phyloP scores from a whole-genome alignment of 345 rosid species.

The Lagerstroemia speciosa region DNA sequence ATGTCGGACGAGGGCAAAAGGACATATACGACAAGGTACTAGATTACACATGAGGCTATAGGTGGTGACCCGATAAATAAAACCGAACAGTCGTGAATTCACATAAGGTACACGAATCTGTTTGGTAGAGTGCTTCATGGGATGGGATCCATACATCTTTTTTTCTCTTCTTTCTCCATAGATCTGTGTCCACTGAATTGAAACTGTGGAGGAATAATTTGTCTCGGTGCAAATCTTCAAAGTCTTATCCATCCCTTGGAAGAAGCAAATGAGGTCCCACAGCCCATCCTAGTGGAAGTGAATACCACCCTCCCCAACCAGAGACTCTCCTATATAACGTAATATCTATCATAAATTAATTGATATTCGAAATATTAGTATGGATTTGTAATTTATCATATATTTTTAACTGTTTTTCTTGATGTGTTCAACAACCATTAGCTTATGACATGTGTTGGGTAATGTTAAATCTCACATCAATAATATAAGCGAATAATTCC shows the following conservation, averaged over 20 bases:
- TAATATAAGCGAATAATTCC: too few relatives aligned
- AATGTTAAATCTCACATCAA: too few relatives aligned
- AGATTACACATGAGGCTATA: background rate
- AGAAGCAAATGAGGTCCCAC: background rate
- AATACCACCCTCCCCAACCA: background rate
- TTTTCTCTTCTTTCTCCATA: too few relatives aligned
- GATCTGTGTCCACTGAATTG: background rate
- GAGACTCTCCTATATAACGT: too few relatives aligned
- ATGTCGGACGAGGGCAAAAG: background rate
- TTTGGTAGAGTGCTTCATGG: background rate
- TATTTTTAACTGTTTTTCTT: too few relatives aligned
- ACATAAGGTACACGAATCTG: background rate
- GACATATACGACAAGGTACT: background rate
- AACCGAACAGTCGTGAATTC: background rate
- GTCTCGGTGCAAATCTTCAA: background rate
- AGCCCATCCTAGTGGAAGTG: constrained; percentile 7
- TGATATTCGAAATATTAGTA: too few relatives aligned
- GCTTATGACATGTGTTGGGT: too few relatives aligned
- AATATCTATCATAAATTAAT: too few relatives aligned
- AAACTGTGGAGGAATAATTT: background rate
- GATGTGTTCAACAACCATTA: too few relatives aligned
- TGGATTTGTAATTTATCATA: too few relatives aligned
- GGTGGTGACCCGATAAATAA: background rate
- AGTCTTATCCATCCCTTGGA: background rate
- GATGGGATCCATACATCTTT: background rate